Evolutionary conservation across 2,329 filamentous ascomycete genomes (phyloP).

Genomic region (Neophaeococcomyces aloes): DNA sequence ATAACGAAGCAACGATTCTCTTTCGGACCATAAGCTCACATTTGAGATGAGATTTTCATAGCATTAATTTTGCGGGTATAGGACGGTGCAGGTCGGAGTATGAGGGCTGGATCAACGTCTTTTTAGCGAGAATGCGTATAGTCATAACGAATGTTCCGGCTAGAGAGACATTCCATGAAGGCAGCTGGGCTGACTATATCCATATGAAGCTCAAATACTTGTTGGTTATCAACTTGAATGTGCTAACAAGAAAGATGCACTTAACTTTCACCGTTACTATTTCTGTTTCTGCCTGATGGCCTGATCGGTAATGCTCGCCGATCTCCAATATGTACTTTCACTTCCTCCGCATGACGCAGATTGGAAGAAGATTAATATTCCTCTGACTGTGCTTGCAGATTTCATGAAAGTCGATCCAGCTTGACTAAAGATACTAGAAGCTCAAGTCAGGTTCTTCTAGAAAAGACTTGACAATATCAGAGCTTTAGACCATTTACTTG

Average conservation of each 20-base stretch:
- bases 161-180: too few relatives aligned
- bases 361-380: background rate
- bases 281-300: background rate
- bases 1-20: conserved; percentile 11
- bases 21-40: background rate
- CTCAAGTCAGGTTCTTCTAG: too few relatives aligned
- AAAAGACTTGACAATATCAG: too few relatives aligned
- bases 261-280: too few relatives aligned
- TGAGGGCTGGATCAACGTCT: background rate
- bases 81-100: background rate
- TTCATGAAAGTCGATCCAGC: background rate
- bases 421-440: too few relatives aligned
- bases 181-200: too few relatives aligned
- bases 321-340: conserved; percentile 2
- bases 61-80: background rate
- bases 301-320: conserved; percentile 7
- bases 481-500: too few relatives aligned
- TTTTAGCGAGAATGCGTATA: too few relatives aligned
- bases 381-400: background rate
- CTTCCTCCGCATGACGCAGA: background rate
- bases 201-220: too few relatives aligned
- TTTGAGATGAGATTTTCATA: background rate
- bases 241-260: too few relatives aligned
- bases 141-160: too few relatives aligned
- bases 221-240: too few relatives aligned